These are phyloP conservation scores for Phytophthora citrophthora DNA, from an alignment of 352 stramenopile genomes.

Conservation along the genomic window DNA sequence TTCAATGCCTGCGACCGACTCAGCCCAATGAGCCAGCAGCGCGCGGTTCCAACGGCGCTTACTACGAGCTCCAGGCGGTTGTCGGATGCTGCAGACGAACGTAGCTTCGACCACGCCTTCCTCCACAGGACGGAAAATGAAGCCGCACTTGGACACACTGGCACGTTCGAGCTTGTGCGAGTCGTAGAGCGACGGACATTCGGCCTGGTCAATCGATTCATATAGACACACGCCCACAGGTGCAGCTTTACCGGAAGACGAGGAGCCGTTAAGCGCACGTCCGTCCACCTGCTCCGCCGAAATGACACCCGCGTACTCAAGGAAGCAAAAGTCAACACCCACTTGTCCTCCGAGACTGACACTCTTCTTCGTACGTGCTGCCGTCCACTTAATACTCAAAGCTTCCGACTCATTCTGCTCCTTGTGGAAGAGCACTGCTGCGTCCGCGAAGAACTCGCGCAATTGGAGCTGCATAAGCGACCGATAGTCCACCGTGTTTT, in stretches of 20 bases:
- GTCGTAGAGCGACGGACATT: constrained; percentile 76
- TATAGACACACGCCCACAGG: constrained; percentile 72
- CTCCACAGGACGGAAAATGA: constrained; percentile 69
- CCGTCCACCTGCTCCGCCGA: constrained; percentile 61
- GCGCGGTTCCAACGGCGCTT: constrained; percentile 70
- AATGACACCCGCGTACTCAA: constrained; percentile 80
- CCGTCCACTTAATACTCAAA: constrained; percentile 84
- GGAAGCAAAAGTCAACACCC: constrained; percentile 71
- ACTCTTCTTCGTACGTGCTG: constrained; percentile 72
- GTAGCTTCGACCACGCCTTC: constrained; percentile 71
- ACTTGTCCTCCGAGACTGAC: constrained; percentile 50
- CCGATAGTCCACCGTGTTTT: constrained; percentile 67
- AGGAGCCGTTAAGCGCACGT: constrained; percentile 27
- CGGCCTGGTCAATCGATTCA: constrained; percentile 81
- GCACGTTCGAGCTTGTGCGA: constrained; percentile 75
- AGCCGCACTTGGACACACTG: constrained; percentile 82
- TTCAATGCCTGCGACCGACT: constrained; percentile 69
- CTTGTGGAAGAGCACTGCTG: constrained; percentile 73
- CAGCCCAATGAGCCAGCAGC: constrained; percentile 73
- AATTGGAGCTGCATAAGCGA: constrained; percentile 78
- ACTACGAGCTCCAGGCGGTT: constrained; percentile 64
- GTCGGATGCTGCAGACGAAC: constrained; percentile 83
- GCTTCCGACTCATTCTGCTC: constrained; percentile 81
- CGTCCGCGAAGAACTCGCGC: constrained; percentile 76
- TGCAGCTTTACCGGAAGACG: constrained; percentile 5